phyloP scores from a whole-genome alignment of 2,329 filamentous ascomycete species.

The Penicillium sp. region DNA sequence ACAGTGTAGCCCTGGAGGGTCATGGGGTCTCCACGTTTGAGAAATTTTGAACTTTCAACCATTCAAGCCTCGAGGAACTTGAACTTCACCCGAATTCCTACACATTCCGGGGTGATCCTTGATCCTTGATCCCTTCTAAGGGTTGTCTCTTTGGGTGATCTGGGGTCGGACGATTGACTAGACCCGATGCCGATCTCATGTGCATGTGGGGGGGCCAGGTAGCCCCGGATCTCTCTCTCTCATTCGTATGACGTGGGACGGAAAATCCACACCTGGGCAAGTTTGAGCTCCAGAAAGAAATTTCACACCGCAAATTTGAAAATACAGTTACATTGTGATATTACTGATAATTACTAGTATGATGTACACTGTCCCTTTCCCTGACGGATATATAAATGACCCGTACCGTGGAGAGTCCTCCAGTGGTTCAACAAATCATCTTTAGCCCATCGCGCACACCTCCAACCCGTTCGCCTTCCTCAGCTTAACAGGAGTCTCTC shows the following conservation, averaged over 20 bases:
- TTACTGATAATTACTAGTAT: neutral
- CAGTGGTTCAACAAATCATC: conserved; percentile 22
- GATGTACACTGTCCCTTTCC: neutral
- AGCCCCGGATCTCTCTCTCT: neutral
- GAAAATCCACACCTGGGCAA: neutral
- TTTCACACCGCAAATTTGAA: conserved; percentile 1
- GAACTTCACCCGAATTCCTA: neutral
- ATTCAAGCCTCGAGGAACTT: neutral
- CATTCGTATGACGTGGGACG: neutral
- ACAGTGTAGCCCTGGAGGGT: neutral
- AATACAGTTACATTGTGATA: too few species aligned
- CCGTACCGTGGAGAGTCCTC: conserved; percentile 5
- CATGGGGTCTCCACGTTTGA: neutral
- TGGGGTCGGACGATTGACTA: neutral
- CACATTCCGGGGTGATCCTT: neutral
- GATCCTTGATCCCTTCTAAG: too few species aligned
- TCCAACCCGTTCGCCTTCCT: conserved; percentile 5
- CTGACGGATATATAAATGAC: neutral
- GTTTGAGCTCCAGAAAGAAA: neutral
- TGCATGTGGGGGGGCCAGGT: neutral
- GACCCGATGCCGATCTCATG: neutral
- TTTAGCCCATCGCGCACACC: conserved; percentile 13
- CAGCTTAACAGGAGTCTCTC: neutral
- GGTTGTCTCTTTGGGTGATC: neutral
- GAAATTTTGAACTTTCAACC: neutral